phyloP scores from a whole-genome alignment of 139 green algal genomes.

The Chlorella sp. region DNA sequence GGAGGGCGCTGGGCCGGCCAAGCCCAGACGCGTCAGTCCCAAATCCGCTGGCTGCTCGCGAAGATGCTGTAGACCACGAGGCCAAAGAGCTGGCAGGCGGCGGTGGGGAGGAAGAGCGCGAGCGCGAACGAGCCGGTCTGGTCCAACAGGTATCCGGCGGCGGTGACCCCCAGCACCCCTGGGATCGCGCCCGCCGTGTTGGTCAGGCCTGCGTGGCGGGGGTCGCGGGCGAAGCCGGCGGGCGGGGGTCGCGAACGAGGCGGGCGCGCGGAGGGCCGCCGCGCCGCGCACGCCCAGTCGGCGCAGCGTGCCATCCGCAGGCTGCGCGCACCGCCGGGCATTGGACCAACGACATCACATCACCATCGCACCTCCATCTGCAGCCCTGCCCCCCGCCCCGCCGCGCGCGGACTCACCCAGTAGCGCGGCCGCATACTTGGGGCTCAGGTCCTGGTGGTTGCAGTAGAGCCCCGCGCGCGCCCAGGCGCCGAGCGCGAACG shows the following conservation, averaged over 20 bases:
- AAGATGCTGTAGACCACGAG: slow-evolving; percentile 82
- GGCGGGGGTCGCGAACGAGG: no score
- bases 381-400: not conserved
- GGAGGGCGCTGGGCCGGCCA: no score
- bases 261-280: no score
- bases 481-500: slow-evolving; percentile 68
- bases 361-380: no score
- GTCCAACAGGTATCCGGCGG: slow-evolving; percentile 65
- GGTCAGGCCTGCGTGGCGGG: slow-evolving; percentile 48
- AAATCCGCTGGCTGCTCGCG: slow-evolving; percentile 75
- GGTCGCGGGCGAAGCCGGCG: not conserved
- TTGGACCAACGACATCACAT: no score
- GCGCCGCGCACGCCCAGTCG: no score
- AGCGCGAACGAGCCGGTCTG: slow-evolving; percentile 52
- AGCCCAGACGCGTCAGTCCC: no score
- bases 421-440: slow-evolving; percentile 76
- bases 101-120: slow-evolving; percentile 72
- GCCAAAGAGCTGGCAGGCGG: slow-evolving; percentile 77
- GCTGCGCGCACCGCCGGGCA: no score
- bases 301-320: no score
- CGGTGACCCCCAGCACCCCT: slow-evolving; percentile 70
- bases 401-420: slow-evolving; percentile 37
- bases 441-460: slow-evolving; percentile 86
- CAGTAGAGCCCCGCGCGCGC: slow-evolving; percentile 79
- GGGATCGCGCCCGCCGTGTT: slow-evolving; percentile 80